Evolutionary conservation across 2,329 filamentous ascomycete species (phyloP).

Genomic region (Coniochaeta sp.): DNA sequence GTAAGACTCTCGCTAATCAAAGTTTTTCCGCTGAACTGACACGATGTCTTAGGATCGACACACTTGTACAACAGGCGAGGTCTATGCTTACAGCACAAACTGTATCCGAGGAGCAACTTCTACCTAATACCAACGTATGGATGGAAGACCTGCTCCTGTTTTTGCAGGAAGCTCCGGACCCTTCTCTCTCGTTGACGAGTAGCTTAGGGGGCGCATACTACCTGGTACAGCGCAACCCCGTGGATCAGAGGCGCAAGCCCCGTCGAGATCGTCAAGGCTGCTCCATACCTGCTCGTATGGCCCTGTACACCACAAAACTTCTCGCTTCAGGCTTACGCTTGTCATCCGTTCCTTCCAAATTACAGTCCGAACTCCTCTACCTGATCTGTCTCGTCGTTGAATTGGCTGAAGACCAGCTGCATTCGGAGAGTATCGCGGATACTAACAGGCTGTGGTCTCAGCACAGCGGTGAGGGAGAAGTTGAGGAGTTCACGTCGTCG

Average conservation of each 20-base stretch:
- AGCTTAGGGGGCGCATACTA: slow-evolving; percentile 63
- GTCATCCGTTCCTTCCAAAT: slow-evolving; percentile 27
- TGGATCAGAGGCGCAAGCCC: slow-evolving; percentile 8
- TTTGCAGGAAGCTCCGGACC: slow-evolving; percentile 42
- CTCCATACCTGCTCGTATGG: slow-evolving; percentile 68
- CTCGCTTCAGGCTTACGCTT: slow-evolving; percentile 35
- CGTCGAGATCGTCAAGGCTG: slow-evolving; percentile 60
- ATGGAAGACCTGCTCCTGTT: slow-evolving; percentile 50
- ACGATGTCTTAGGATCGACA: slow-evolving; percentile 34
- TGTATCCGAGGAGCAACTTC: slow-evolving; percentile 35
- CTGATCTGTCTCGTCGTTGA: slow-evolving; percentile 42
- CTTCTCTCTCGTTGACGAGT: slow-evolving; percentile 67
- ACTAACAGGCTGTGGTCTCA: slow-evolving; percentile 36
- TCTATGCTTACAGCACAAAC: slow-evolving; percentile 27
- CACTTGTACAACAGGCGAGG: slow-evolving; percentile 41
- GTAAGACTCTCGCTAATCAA: slow-evolving; percentile 24
- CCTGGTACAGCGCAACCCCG: slow-evolving; percentile 37
- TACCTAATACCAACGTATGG: slow-evolving; percentile 63
- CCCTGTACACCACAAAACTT: slow-evolving; percentile 59
- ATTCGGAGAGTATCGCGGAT: slow-evolving; percentile 30
- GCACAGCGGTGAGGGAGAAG: slow-evolving; percentile 28
- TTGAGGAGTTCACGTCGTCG: slow-evolving; percentile 34
- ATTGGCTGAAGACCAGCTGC: slow-evolving; percentile 47
- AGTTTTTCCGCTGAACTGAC: slow-evolving; percentile 10
- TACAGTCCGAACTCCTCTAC: slow-evolving; percentile 42